phyloP scores from a whole-genome alignment of 1,139 yeast species.

The Kodamaea ohmeri region DNA sequence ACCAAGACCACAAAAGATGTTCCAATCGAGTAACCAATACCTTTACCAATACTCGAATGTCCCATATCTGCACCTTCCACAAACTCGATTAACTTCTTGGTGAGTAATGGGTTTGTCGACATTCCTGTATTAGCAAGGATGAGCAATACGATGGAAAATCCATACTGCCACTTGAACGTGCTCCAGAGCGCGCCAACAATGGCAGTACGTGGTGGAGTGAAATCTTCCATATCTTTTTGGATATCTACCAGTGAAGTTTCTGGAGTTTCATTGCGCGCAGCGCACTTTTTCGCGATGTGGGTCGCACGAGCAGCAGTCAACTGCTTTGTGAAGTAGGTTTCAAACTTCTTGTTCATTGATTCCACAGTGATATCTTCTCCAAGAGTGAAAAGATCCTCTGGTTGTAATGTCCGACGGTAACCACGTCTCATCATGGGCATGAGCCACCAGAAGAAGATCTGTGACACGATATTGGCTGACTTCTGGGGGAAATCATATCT shows the following conservation, averaged over 20 bases:
- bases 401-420: constrained; percentile 48
- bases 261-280: constrained; percentile 24
- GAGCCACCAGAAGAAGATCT: constrained; percentile 50
- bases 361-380: constrained; percentile 39
- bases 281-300: constrained; percentile 24
- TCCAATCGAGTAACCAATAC: constrained; percentile 33
- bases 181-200: constrained; percentile 23
- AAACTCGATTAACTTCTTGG: constrained; percentile 40
- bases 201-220: constrained; percentile 15
- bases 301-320: constrained; percentile 20
- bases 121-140: constrained; percentile 18
- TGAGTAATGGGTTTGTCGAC: constrained; percentile 31
- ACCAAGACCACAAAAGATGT: constrained; percentile 23
- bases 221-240: constrained; percentile 28
- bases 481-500: constrained; percentile 35
- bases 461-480: constrained; percentile 35
- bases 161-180: constrained; percentile 30
- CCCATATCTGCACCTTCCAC: constrained; percentile 34
- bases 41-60: constrained; percentile 25
- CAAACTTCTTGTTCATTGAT: constrained; percentile 32
- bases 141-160: constrained; percentile 21
- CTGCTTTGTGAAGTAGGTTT: constrained; percentile 21
- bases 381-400: constrained; percentile 43
- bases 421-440: constrained; percentile 47
- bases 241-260: constrained; percentile 19